Base-by-base conservation (phyloP, 129 eudicot species). In the Rutidosis leptorrhynchoides region DNA sequence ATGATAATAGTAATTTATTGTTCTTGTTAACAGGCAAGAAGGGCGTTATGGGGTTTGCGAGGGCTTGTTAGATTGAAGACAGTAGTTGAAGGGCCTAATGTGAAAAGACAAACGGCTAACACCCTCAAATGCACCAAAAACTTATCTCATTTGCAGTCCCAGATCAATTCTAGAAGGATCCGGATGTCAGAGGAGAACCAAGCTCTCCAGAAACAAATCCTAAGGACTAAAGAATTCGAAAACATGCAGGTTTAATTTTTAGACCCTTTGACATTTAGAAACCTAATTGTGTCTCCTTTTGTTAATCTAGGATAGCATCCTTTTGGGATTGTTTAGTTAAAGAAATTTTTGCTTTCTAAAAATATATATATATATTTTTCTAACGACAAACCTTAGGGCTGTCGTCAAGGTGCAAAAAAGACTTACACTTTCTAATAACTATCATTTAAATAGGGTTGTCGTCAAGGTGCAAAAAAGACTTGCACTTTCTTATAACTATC, bases 41-140 rank as follows among this genome's bases (percentile, higher is more conserved):
- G 96, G 69, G 88, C 83, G 27, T 65, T 85, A 53, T 70, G 88
- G 59, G 94, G 90, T 73, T 77, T 91, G 54, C 80, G 88, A 78
- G 96, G 97, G 57, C 85, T 91, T 66, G 87, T 84, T 42, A 83
- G 97, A 62, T 75, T 91, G 78, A 91, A 87, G 76, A 25, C 94
- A 20, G 78, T 83, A 46, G 81, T 91, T 2, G 88, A 92, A 78
- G 96, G 96, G 70, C 65, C 93, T 17, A 71, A 77, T 15, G 94
- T 78, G 30, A 83, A 80, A 69, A 85, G 95, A 29, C 98, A 92
- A 79, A 83, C 96, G 0, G 78, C 86, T 66, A 88, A 82, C 56
- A 81, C 96, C 54, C 79, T 92, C 54, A 86, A 83, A 71, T 82
- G 82, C 82, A 85, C 90, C 82, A 90, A 92, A 74, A 81, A 71